A percentile compares a stretch with the other conserved stretches of the same genome.
Evolutionary conservation across 805 yeast genomes (phyloP).

Genomic region (Wickerhamomyces kurtzmanii): DNA sequence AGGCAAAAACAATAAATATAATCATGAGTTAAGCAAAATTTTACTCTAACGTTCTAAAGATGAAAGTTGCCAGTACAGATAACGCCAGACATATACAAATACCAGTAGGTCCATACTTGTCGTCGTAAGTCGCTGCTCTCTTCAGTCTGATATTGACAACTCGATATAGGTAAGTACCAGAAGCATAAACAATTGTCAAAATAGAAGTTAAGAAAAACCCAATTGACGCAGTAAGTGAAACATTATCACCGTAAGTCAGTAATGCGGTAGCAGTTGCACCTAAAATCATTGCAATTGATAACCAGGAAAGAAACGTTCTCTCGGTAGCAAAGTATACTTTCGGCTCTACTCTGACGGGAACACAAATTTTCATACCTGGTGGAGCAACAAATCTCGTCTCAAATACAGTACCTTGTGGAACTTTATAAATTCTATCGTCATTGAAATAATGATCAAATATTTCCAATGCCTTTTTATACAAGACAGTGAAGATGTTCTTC

Average conservation of each 20-base stretch:
- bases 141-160: conserved; percentile 75
- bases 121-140: conserved; percentile 79
- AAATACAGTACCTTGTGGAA: conserved; percentile 57
- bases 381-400: conserved; percentile 60
- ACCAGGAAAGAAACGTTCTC: conserved; percentile 89
- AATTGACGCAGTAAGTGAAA: conserved; percentile 71
- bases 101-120: conserved; percentile 76
- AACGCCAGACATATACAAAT: conserved; percentile 68
- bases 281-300: conserved; percentile 79
- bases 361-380: conserved; percentile 79
- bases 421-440: conserved; percentile 39
- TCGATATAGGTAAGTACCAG: conserved; percentile 70
- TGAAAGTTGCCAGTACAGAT: conserved; percentile 54
- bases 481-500: conserved; percentile 12
- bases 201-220: conserved; percentile 82
- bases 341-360: conserved; percentile 95
- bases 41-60: conserved; percentile 24
- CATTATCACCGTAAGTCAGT: conserved; percentile 70
- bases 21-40: no score
- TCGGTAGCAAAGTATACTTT: conserved; percentile 99
- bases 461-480: conserved; percentile 12
- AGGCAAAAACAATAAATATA: no score
- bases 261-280: conserved; percentile 86
- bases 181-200: conserved; percentile 62
- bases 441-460: conserved; percentile 36